phyloP scores from a whole-genome alignment of 176 grass and related monocot genomes.

The Otatea glauca region DNA sequence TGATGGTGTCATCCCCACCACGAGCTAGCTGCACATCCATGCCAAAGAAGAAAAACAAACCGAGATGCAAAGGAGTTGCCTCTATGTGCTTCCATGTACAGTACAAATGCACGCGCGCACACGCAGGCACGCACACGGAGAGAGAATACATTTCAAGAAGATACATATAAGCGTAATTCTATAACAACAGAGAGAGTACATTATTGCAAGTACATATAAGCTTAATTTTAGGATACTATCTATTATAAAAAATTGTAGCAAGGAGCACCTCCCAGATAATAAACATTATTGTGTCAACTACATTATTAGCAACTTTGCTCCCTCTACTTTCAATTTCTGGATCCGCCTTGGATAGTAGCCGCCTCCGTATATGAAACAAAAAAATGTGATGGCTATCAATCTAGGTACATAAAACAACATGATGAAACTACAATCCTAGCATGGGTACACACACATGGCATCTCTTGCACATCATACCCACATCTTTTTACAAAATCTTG shows the following conservation, averaged over 20 bases:
- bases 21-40: constrained; percentile 47
- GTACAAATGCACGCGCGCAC: background rate
- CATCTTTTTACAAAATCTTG: constrained; percentile 60
- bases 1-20: constrained; percentile 64
- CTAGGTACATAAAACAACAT: constrained; percentile 38
- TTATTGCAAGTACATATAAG: background rate
- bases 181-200: background rate
- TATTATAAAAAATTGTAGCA: background rate
- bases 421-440: constrained; percentile 49
- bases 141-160: background rate
- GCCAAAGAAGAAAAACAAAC: constrained; percentile 48
- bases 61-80: background rate
- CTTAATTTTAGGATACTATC: background rate
- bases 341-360: background rate
- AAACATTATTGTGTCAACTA: background rate
- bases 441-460: constrained; percentile 45
- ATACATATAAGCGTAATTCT: background rate
- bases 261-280: background rate
- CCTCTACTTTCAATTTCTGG: background rate
- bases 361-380: background rate
- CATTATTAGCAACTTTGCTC: background rate
- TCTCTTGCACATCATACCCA: constrained; percentile 48
- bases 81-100: background rate
- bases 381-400: constrained; percentile 15
- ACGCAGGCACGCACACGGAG: too few relatives aligned